Base-by-base conservation (phyloP, 768 basidiomycete species). In the Exsudoporus frostii region DNA sequence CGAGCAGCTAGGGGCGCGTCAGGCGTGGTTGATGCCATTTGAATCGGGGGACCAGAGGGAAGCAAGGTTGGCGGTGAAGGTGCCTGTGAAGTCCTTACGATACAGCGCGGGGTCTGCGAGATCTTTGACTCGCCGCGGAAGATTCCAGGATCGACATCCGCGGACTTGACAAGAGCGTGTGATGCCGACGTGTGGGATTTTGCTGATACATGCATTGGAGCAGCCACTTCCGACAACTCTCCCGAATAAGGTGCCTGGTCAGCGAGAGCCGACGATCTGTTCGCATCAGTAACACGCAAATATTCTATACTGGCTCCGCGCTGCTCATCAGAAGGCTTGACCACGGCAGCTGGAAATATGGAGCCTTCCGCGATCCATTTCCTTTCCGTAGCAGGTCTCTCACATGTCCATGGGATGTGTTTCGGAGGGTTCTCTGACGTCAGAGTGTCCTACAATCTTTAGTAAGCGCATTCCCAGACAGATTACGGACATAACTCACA, bases 1-100 rank as follows among this genome's bases (percentile, higher is more conserved):
- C 74, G 76, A 37, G 70, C 53, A 22, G 76, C 75, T 11, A 77
- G 51, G 7, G 76, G 66, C 15, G 25, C 63, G 17, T 33, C 54
- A 38, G 33, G 66, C 20, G 32, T 36, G 38, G 25, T 34, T 51
- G 40, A 29, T 32, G 44, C 40, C 29, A 40, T 48, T 30, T 36
- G 40, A 32, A 24, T 50, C 32, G 11, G 27, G 2, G 41, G 22
- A 17, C 30, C 47, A 38, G 53, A 32, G 20, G 45, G 45, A 54
- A 30, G 43, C 6, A 45, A 30, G 22, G 48, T 22, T n/a, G 43
- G 20, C 3, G 43, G 40, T 5, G 54, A 40, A 29, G 34, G 32
- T 30, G 41, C n/a, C 22, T 36, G 48, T 34, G 54, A 41, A 40
- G 51, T 37, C 38, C 38, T 48, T 27, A 37, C 32, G 48, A 45